Percentiles rank a stretch among this genome's conserved stretches.
Evolutionary conservation across 495 filamentous ascomycete genomes (phyloP).

Genomic region (Penicillium silybi): DNA sequence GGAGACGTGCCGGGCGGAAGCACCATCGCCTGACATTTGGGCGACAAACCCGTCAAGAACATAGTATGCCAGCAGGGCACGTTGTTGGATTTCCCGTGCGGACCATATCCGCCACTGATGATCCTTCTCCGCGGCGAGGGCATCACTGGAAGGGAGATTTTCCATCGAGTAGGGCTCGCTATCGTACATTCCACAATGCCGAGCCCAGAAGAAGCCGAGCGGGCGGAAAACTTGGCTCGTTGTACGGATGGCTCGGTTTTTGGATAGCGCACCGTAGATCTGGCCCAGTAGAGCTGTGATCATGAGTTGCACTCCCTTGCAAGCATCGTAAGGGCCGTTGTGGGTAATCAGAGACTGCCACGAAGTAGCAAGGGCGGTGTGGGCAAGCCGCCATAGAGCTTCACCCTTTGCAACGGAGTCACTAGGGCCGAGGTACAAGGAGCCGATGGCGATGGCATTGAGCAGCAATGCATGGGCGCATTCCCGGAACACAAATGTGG

Average conservation of each 20-base stretch:
- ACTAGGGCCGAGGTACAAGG: slow-evolving; percentile 45
- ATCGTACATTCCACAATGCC: slow-evolving; percentile 44
- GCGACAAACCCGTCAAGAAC: slow-evolving; percentile 46
- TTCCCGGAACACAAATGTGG: slow-evolving; percentile 48
- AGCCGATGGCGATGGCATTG: slow-evolving; percentile 49
- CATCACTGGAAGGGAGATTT: slow-evolving; percentile 31
- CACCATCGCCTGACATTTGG: slow-evolving; percentile 42
- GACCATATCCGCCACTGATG: slow-evolving; percentile 43
- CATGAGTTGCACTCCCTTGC: slow-evolving; percentile 45
- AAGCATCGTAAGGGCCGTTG: slow-evolving; percentile 43
- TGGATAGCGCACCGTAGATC: slow-evolving; percentile 45
- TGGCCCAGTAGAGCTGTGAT: slow-evolving; percentile 45
- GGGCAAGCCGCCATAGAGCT: slow-evolving; percentile 44
- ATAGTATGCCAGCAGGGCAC: slow-evolving; percentile 45
- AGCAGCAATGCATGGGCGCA: slow-evolving; percentile 45
- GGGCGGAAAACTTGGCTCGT: slow-evolving; percentile 48
- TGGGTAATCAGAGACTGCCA: slow-evolving; percentile 49
- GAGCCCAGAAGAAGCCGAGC: slow-evolving; percentile 47
- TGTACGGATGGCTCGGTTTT: slow-evolving; percentile 42
- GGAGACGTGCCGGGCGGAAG: slow-evolving; percentile 41
- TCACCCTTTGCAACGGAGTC: slow-evolving; percentile 46
- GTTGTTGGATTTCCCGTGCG: slow-evolving; percentile 44
- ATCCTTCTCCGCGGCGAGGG: slow-evolving; percentile 35
- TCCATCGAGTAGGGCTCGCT: slow-evolving; percentile 35
- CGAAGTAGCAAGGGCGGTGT: slow-evolving; percentile 47